These are phyloP conservation scores for Backusella liffmaniae DNA, from an alignment of 192 early-diverging fungal species.

Conservation along the genomic window DNA sequence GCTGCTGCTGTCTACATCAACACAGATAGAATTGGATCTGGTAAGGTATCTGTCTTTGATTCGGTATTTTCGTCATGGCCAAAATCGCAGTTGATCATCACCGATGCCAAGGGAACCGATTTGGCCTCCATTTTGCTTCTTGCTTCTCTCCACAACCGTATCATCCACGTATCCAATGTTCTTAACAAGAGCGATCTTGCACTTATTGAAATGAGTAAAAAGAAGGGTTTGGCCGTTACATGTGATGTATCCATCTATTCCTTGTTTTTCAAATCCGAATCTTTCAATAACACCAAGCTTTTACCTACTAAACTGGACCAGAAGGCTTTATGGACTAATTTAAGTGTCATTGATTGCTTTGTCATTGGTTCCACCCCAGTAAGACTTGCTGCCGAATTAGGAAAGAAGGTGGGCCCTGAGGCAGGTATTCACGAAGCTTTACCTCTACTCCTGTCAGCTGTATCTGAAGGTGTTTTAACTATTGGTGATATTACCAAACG, in stretches of 20 bases:
- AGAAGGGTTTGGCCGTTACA: constrained; percentile 82
- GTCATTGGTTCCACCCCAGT: constrained; percentile 73
- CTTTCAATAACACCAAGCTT: constrained; percentile 38
- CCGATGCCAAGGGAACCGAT: constrained; percentile 82
- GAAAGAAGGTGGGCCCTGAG: constrained; percentile 37
- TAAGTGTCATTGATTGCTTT: constrained; percentile 90
- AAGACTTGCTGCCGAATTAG: constrained; percentile 54
- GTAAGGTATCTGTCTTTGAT: constrained; percentile 61
- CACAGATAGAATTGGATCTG: constrained; percentile 50
- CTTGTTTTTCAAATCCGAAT: constrained; percentile 71
- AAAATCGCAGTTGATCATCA: constrained; percentile 66
- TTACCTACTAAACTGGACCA: constrained; percentile 60
- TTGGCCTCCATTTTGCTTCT: constrained; percentile 88
- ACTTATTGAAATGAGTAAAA: constrained; percentile 83
- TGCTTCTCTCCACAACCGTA: constrained; percentile 76
- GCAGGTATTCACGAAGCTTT: constrained; percentile 67
- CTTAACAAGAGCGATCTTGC: constrained; percentile 76
- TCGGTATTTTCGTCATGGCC: constrained; percentile 85
- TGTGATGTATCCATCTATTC: constrained; percentile 91
- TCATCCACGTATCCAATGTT: constrained; percentile 90
- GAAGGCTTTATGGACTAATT: constrained; percentile 77
- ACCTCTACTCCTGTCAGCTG: constrained; percentile 81
- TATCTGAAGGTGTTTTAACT: constrained; percentile 72
- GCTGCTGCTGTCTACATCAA: constrained; percentile 61
- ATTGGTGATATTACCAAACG: constrained; percentile 74